A percentile compares a stretch with the other conserved stretches of the same genome.
Evolutionary conservation across 257 asterid species (phyloP).

Genomic region (Rauvolfia tetraphylla): DNA sequence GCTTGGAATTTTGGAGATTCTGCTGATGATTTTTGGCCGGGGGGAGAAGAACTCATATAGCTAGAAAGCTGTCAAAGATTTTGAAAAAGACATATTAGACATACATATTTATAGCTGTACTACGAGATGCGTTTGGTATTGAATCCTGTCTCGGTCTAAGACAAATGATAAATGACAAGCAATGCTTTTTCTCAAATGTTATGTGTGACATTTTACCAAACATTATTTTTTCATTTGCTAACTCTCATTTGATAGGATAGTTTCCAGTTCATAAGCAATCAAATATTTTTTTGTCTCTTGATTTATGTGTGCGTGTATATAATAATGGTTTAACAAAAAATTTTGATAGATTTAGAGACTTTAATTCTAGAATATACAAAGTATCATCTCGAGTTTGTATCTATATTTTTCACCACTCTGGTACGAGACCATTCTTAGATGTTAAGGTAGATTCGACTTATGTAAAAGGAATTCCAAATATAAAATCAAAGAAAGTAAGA

Average conservation of each 20-base stretch:
- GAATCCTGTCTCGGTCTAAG: neutral
- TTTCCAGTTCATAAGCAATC: slow-evolving; percentile 1
- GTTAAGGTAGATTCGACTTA: neutral
- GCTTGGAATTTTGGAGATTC: neutral
- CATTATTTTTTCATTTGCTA: neutral
- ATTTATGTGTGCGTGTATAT: neutral
- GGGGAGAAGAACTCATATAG: neutral
- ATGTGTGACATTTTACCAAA: slow-evolving; percentile 4
- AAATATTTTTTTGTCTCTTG: neutral
- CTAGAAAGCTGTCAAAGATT: neutral
- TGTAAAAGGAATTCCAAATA: neutral
- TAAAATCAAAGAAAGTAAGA: too few relatives aligned
- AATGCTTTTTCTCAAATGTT: slow-evolving; percentile 1
- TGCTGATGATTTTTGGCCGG: neutral
- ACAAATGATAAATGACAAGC: slow-evolving; percentile 3
- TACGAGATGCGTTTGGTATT: neutral
- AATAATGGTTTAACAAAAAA: neutral
- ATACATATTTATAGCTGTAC: neutral
- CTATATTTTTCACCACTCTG: too few relatives aligned
- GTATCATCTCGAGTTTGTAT: neutral
- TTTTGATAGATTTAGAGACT: too few relatives aligned
- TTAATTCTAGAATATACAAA: too few relatives aligned
- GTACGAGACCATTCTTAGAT: neutral
- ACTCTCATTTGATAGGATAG: neutral
- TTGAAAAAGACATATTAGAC: neutral